Conservation (phyloP, 768 basidiomycete species). For the Sutorius australiensis region DNA sequence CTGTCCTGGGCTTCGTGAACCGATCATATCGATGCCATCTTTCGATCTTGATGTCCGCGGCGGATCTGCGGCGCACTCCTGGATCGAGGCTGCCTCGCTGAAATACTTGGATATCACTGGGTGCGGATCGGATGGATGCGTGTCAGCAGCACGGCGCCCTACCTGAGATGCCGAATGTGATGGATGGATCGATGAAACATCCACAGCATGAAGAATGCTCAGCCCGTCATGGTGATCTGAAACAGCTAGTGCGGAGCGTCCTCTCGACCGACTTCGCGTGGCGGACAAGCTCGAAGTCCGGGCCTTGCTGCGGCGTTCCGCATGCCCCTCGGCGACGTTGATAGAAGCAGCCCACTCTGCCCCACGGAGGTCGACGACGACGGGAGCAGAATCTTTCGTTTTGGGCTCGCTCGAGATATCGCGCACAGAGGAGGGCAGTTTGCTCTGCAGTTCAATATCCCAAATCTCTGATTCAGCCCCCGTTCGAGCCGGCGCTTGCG, state of each 20-base stretch:
- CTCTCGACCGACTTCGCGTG: background rate
- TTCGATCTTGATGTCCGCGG: background rate
- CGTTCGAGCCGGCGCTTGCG: constrained; percentile 1
- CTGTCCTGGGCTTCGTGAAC: background rate
- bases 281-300: background rate
- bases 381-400: constrained; percentile 20
- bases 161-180: constrained; percentile 58
- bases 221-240: constrained; percentile 18
- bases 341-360: constrained; percentile 27
- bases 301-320: background rate
- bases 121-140: background rate
- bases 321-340: background rate
- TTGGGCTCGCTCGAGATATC: constrained; percentile 18
- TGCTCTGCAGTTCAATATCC: constrained; percentile 49
- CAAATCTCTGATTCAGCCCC: constrained; percentile 43
- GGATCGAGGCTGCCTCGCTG: background rate
- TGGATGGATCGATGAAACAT: constrained; percentile 36
- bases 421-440: constrained; percentile 20
- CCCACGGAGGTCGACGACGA: constrained; percentile 36
- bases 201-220: background rate
- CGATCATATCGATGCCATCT: background rate
- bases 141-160: constrained; percentile 15
- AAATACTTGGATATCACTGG: constrained; percentile 12
- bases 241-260: constrained; percentile 15
- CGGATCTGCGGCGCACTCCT: background rate